Base-by-base conservation (phyloP, 2,329 filamentous ascomycete genomes). In the Meredithiella fracta region DNA sequence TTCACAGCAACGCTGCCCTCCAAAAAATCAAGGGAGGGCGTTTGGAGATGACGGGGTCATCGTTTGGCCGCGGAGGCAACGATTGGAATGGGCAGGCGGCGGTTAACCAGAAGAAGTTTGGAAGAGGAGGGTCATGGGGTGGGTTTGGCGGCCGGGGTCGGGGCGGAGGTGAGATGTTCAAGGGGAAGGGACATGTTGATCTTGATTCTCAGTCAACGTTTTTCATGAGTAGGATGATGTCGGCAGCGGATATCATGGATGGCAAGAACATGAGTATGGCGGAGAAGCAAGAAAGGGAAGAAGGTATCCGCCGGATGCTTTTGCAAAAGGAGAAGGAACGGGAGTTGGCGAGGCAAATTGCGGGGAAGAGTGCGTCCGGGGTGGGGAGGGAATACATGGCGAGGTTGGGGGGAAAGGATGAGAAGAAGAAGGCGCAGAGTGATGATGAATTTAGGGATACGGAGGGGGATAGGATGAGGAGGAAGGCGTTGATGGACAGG, bases 1-100 rank as follows among this genome's bases (percentile, higher is more conserved):
- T 85, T 62, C 92, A 98, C 67, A 80, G 94, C 61, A 89, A 94
- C 62, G 73, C 87, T 25, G 83, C 87, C 25, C 71, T 97, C 2
- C 78, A 82, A 55, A 52, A 53, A 17, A 29, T 56, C 51, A 90
- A 86, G 65, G 80, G 64, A 55, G 72, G 73, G 29, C 77, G 90
- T 37, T 82, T 90, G 72, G 89, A 94, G 64, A 76, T 96, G 59
- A 94, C 90, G 64, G 78, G 75, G 11, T 83, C 82, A 67, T 77
- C 76, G 20, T 76, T 70, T 49, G 69, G 69, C 3, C 50, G 62
- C 51, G 58, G 57, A 3, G 63, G 61, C 56, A 65, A 57, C 57
- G 60, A 66, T 52, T 67, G 66, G 54, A 67, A 68, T 42, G 54
- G 53, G 29, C 57, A 53, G 49, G 47, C 23, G 26, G 63, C 63